These are phyloP conservation scores for Fusarium sp. DNA, from an alignment of 2,329 filamentous ascomycete genomes.

Conservation along the genomic window DNA sequence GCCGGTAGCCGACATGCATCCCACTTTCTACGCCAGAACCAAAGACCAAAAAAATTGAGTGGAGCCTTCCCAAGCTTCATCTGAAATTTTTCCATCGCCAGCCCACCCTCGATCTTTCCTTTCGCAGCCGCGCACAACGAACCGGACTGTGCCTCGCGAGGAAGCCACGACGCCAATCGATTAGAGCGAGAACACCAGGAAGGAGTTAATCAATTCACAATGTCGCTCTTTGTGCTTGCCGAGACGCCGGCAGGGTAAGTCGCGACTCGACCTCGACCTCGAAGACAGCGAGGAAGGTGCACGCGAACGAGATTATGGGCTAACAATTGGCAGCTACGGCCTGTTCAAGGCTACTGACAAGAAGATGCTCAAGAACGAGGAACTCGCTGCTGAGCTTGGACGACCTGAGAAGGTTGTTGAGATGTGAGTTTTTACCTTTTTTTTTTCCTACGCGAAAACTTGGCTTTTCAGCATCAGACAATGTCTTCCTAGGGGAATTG, in stretches of 20 bases:
- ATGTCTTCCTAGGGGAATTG: constrained; percentile 27
- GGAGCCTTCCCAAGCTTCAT: constrained; percentile 55
- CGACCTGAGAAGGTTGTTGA: constrained; percentile 88
- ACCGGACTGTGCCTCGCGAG: constrained; percentile 57
- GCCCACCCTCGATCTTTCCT: constrained; percentile 53
- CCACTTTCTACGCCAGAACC: constrained; percentile 49
- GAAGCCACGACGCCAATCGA: constrained; percentile 53
- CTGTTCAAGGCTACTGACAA: constrained; percentile 99
- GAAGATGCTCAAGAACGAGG: constrained; percentile 93
- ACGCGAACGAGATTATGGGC: constrained; percentile 34
- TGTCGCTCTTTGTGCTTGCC: constrained; percentile 93
- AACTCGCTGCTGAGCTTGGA: constrained; percentile 80
- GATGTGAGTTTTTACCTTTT: constrained; percentile 71
- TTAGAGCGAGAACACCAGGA: constrained; percentile 51
- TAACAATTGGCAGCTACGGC: constrained; percentile 80
- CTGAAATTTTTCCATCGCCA: constrained; percentile 61
- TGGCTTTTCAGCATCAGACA: not conserved
- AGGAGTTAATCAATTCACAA: constrained; percentile 62
- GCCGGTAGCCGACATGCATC: constrained; percentile 47
- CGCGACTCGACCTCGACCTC: constrained; percentile 30
- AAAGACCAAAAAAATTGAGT: constrained; percentile 58
- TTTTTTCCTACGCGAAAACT: constrained; percentile 21
- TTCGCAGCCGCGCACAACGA: constrained; percentile 54
- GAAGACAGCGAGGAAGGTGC: constrained; percentile 29
- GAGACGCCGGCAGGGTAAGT: constrained; percentile 88